Conservation (phyloP, 441 rosid species). For the Adansonia gregorii region DNA sequence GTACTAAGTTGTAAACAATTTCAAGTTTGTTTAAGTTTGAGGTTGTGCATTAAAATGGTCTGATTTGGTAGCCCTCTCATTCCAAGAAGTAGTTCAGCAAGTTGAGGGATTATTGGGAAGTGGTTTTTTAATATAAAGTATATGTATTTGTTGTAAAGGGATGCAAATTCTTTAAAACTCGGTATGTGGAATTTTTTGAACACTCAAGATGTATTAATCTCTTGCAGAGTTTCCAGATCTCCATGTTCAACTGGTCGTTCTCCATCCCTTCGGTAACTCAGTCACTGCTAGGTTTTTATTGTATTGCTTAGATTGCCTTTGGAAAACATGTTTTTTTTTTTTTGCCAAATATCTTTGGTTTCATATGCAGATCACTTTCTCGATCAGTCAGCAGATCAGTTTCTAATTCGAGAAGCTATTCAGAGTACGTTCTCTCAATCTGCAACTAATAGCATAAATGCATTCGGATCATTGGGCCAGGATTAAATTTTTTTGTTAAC, state of each 20-base stretch:
- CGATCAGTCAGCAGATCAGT: conserved; percentile 56
- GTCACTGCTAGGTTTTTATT: conserved; percentile 7
- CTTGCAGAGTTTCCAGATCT: conserved; percentile 51
- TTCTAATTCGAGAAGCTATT: conserved; percentile 68
- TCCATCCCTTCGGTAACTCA: conserved; percentile 43
- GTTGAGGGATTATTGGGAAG: conserved; percentile 3
- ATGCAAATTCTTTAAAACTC: not conserved
- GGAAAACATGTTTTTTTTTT: conserved; percentile 7
- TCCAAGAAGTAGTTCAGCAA: not conserved
- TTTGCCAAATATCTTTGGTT: conserved; percentile 16
- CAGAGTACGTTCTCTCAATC: conserved; percentile 46
- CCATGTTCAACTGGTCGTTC: conserved; percentile 38
- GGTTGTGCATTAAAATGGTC: conserved; percentile 5
- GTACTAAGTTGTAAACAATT: not conserved
- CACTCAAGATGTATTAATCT: not conserved
- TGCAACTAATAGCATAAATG: not conserved
- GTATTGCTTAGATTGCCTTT: conserved; percentile 12
- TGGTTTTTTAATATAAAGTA: not conserved
- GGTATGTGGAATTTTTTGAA: not conserved
- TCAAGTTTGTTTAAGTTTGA: not conserved
- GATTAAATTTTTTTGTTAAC: not conserved
- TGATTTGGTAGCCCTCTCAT: not conserved
- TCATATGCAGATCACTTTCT: conserved; percentile 58
- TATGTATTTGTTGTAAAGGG: not conserved
- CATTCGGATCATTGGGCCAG: not conserved